phyloP scores from a whole-genome alignment of 2,329 filamentous ascomycete species.

The Cladosporium sp. region DNA sequence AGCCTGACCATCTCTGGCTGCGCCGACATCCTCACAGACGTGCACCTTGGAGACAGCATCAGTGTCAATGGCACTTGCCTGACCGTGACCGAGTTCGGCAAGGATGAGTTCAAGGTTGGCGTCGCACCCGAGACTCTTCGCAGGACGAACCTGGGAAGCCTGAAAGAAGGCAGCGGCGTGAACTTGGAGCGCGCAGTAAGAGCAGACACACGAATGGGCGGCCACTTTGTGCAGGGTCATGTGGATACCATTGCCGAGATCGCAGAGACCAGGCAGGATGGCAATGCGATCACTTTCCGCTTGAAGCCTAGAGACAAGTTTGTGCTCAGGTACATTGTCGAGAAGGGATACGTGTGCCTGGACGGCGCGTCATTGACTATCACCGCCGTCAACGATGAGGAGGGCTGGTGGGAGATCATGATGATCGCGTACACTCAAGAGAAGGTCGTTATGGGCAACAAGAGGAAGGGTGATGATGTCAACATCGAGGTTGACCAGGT shows the following conservation, averaged over 20 bases:
- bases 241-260: constrained; percentile 88
- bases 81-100: constrained; percentile 76
- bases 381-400: constrained; percentile 79
- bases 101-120: constrained; percentile 77
- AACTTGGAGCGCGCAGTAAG: constrained; percentile 95
- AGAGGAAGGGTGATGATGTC: constrained; percentile 76
- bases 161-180: constrained; percentile 67
- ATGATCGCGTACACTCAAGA: constrained; percentile 95
- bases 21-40: constrained; percentile 78
- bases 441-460: constrained; percentile 78
- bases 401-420: constrained; percentile 95
- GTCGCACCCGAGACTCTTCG: constrained; percentile 94
- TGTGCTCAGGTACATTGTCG: constrained; percentile 84
- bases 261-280: constrained; percentile 71
- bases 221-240: constrained; percentile 97
- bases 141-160: constrained; percentile 85
- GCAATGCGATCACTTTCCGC: constrained; percentile 86
- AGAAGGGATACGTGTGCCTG: constrained; percentile 93
- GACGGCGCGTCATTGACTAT: constrained; percentile 95
- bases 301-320: constrained; percentile 70
- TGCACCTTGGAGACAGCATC: constrained; percentile 88
- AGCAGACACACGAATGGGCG: constrained; percentile 91
- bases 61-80: constrained; percentile 94
- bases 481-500: constrained; percentile 94
- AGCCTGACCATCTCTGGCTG: constrained; percentile 80